phyloP scores from a whole-genome alignment of 2,329 filamentous ascomycete species.

The Teratosphaeria epicoccoides region DNA sequence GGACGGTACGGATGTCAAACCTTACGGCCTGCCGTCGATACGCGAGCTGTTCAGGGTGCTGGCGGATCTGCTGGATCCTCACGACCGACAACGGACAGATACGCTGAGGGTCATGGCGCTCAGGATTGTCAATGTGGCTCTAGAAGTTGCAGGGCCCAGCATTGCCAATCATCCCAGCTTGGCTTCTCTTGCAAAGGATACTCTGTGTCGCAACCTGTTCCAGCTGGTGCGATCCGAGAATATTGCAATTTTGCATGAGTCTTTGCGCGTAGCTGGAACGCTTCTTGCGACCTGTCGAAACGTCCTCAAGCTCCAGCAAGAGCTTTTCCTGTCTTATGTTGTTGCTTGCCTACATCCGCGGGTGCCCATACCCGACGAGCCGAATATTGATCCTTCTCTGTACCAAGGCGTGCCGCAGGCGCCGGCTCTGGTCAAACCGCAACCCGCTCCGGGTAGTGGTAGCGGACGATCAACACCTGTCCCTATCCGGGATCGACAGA shows the following conservation, averaged over 20 bases:
- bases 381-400: constrained; percentile 78
- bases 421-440: constrained; percentile 72
- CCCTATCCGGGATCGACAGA: constrained; percentile 82
- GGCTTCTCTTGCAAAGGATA: constrained; percentile 80
- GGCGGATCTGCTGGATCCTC: constrained; percentile 85
- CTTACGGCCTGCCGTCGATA: constrained; percentile 90
- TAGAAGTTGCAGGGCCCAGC: constrained; percentile 90
- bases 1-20: constrained; percentile 52
- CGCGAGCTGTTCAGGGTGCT: constrained; percentile 87
- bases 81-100: constrained; percentile 85
- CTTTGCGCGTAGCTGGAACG: constrained; percentile 82
- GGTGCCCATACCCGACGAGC: constrained; percentile 86
- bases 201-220: constrained; percentile 86
- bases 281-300: constrained; percentile 80
- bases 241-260: constrained; percentile 87
- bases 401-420: constrained; percentile 90
- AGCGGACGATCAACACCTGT: constrained; percentile 86
- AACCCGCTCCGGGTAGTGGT: constrained; percentile 49
- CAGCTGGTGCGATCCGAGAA: constrained; percentile 94
- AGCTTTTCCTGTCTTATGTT: constrained; percentile 87
- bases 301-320: constrained; percentile 90
- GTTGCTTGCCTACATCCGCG: constrained; percentile 87
- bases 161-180: constrained; percentile 87
- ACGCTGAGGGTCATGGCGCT: constrained; percentile 95
- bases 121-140: constrained; percentile 89